Evolutionary conservation across 2,329 filamentous ascomycete species (phyloP).

Genomic region (Alternaria novae-zelandiae): DNA sequence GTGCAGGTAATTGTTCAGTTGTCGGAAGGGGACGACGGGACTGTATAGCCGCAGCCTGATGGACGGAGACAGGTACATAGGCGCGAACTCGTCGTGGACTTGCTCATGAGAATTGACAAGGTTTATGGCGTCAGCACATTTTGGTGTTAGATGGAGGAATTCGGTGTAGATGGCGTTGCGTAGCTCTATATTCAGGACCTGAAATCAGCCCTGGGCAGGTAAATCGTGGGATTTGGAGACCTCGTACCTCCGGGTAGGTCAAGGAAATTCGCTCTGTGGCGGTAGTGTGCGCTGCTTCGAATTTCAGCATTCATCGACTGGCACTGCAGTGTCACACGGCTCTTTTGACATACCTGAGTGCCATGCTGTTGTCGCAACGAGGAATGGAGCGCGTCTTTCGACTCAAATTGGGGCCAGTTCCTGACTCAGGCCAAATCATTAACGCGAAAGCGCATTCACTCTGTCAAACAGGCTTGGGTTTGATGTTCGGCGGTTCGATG

Average conservation of each 20-base stretch:
- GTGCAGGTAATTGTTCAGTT: not conserved
- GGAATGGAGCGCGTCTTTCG: not conserved
- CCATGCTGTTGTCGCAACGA: not conserved
- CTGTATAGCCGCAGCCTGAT: not conserved
- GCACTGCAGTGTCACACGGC: not conserved
- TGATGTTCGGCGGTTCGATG: not conserved
- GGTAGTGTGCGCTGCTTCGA: not conserved
- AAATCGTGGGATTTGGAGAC: not conserved
- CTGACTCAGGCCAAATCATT: no score
- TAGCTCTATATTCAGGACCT: not conserved
- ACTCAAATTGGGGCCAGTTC: accelerated
- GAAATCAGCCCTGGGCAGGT: not conserved
- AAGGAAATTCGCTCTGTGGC: not conserved
- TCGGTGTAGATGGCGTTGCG: not conserved
- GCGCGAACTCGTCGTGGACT: not conserved
- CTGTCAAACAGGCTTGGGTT: not conserved
- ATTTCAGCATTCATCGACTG: not conserved
- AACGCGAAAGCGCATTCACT: accelerated
- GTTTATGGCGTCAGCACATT: not conserved
- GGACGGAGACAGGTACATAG: not conserved
- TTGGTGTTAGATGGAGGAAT: not conserved
- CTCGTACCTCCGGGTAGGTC: not conserved
- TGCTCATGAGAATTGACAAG: not conserved
- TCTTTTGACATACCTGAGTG: not conserved
- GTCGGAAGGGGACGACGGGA: not conserved